Evolutionary conservation across 805 yeast genomes (phyloP), one percentile per base, ranked within the genome.

Genomic region (Wickerhamomyces silvicola): DNA sequence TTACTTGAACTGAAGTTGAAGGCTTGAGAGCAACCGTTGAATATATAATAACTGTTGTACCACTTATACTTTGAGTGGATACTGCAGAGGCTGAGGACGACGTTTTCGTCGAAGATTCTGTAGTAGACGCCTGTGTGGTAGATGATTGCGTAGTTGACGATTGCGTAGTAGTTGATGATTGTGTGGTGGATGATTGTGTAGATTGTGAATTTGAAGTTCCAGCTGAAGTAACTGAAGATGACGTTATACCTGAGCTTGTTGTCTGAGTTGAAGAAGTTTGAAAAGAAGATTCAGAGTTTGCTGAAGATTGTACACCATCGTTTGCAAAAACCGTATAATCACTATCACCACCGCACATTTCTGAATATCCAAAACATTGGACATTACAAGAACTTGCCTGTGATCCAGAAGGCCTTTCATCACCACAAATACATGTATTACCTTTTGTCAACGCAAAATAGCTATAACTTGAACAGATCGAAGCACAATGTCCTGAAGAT

Each of bases 281-380:
- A 38, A 22, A 39, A 27, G 7, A 36, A 27, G 15, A 2, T 18
- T 35, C 10, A 23, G 21, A 19, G 28, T 35, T 18, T 4, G 33
- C 35, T 32, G 24, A 34, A 15, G 36, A 15, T 23, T 37, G n/a
- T n/a, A n/a, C 23, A 31, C 41, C 24, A 32, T 50, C 59, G 31
- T 61, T 57, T 7, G 66, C 56, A 39, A 60, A 75, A 17, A 75
- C 65, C 17, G 64, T 54, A 43, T 60, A 78, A 23, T 70, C 64
- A 27, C 48, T 33, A 12, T 68, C 60, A 23, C 81, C 81, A 41
- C 86, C 86, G 59, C 94, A 84, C 32, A 50, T 61, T 37, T 80
- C 81, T 1, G 28, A 7, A 6, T 66, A 82, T 7, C 86, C 92
- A 22, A 47, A 57, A 54, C 94, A 84, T 6, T 43, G 22, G 1